These are phyloP conservation scores for Ettlia oleoabundans DNA, from an alignment of 139 green algal species.

Conservation along the genomic window DNA sequence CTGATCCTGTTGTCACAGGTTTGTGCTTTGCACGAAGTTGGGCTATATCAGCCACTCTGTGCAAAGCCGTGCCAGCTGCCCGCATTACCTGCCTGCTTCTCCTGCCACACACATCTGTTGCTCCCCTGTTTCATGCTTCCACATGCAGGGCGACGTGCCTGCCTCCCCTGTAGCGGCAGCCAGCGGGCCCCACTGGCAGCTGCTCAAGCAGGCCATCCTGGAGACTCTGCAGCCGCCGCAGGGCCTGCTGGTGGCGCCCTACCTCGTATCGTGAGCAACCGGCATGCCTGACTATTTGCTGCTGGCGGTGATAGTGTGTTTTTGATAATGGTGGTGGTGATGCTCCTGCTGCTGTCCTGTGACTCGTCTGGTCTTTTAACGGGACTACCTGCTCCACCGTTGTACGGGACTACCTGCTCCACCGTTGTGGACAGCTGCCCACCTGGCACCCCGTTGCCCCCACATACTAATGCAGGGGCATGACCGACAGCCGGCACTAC, in stretches of 20 bases:
- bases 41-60: no score
- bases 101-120: no score
- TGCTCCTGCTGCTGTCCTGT: slow-evolving; percentile 37
- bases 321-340: not conserved
- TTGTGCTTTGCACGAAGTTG: no score
- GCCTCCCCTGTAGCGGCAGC: slow-evolving; percentile 40
- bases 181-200: slow-evolving; percentile 46
- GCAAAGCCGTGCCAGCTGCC: no score
- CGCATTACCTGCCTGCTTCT: no score
- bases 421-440: slow-evolving; percentile 32
- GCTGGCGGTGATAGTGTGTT: not conserved
- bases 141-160: not conserved
- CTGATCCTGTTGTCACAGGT: no score
- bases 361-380: no score
- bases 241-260: slow-evolving; percentile 53
- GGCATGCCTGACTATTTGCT: not conserved
- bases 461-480: slow-evolving; percentile 8
- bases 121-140: not conserved
- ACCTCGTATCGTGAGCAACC: slow-evolving; percentile 46
- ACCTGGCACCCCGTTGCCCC: not conserved
- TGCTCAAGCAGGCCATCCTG: slow-evolving; percentile 54
- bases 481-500: slow-evolving; percentile 18
- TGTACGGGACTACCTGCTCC: no score
- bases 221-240: slow-evolving; percentile 42
- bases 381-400: no score